A percentile compares a stretch with the other conserved stretches of the same genome.
Evolutionary conservation across 2,329 filamentous ascomycete species (phyloP).

Genomic region (Penicillium sp.): DNA sequence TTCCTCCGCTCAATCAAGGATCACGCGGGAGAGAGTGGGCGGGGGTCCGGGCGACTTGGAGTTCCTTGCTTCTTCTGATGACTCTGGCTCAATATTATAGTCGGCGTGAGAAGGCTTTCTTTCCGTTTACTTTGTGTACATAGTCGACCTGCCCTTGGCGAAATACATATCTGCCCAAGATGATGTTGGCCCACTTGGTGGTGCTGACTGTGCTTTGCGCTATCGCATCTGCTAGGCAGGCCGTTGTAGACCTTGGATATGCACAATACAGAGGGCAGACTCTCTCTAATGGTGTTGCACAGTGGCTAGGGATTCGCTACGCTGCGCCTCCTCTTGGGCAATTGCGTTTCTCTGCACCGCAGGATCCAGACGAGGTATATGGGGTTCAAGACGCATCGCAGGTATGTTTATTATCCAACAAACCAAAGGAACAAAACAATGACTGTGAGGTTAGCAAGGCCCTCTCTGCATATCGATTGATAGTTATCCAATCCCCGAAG

Average conservation of each 20-base stretch:
- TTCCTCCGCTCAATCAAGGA: too few species aligned
- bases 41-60: too few species aligned
- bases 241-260: conserved; percentile 67
- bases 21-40: too few species aligned
- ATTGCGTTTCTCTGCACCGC: conserved; percentile 70
- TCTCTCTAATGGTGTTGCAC: conserved; percentile 62
- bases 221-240: conserved; percentile 30
- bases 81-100: background rate
- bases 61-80: background rate
- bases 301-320: conserved; percentile 78
- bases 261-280: conserved; percentile 66
- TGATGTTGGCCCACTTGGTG: conserved; percentile 6
- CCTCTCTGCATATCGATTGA: conserved; percentile 69
- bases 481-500: conserved; percentile 63
- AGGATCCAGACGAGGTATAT: conserved; percentile 59
- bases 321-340: conserved; percentile 70
- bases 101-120: background rate
- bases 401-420: conserved; percentile 42
- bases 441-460: conserved; percentile 39
- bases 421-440: conserved; percentile 4
- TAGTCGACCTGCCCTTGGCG: background rate
- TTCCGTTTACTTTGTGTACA: background rate
- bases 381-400: conserved; percentile 59
- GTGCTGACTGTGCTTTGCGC: conserved; percentile 23
- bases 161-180: conserved; percentile 1